phyloP scores from a whole-genome alignment of 108 stramenopile genomes.

The Schizochytrium sp. region DNA sequence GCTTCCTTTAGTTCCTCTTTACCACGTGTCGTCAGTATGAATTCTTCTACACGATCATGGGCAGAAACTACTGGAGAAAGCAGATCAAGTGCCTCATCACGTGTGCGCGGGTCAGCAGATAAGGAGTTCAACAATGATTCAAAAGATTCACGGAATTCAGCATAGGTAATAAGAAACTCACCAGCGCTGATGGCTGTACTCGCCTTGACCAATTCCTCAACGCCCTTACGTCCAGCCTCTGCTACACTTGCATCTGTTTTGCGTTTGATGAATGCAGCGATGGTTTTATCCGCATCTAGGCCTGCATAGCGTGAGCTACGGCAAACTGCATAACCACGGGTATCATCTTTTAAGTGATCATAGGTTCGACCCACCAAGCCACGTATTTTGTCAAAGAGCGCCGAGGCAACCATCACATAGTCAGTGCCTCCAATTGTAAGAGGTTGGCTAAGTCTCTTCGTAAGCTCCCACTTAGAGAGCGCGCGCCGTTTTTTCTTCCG shows the following conservation, averaged over 20 bases:
- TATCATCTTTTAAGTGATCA: background rate
- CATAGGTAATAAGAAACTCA: background rate
- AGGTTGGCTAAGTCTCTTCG: background rate
- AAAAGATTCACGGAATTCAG: background rate
- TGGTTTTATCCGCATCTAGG: conserved; percentile 26
- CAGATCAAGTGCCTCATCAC: background rate
- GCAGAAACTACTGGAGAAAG: background rate
- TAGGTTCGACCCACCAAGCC: conserved; percentile 3
- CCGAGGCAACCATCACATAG: conserved; percentile 9
- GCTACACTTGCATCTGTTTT: conserved; percentile 9
- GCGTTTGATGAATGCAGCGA: conserved; percentile 7
- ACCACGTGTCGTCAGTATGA: background rate
- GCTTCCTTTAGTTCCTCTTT: background rate
- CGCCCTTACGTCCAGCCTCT: background rate
- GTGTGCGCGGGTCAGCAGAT: background rate
- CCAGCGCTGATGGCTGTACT: background rate
- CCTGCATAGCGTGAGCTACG: conserved; percentile 25
- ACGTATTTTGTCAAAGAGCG: conserved; percentile 9
- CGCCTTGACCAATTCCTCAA: background rate
- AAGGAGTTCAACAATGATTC: background rate
- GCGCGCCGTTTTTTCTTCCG: conserved; percentile 38
- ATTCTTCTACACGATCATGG: conserved; percentile 12
- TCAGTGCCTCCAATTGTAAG: background rate
- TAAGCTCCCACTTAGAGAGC: background rate
- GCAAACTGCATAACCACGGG: background rate